A percentile compares a stretch with the other conserved stretches of the same genome.
Evolutionary conservation across 805 yeast genomes (phyloP).

Genomic region (Candida yuanshanica): DNA sequence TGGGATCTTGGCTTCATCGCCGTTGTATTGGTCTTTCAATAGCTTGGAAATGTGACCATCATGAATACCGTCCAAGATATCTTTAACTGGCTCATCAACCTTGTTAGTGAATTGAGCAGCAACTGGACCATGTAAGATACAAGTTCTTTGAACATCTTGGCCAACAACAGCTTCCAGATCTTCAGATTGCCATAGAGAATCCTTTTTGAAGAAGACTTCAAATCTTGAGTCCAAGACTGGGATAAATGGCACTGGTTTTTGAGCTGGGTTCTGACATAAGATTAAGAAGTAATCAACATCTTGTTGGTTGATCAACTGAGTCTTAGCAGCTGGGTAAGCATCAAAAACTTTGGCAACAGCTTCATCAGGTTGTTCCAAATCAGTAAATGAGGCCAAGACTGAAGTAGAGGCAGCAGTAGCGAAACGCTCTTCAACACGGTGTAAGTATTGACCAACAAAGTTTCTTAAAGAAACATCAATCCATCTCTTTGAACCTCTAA

Average conservation of each 20-base stretch:
- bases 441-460: constrained; percentile 78
- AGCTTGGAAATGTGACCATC: constrained; percentile 78
- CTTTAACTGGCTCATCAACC: constrained; percentile 90
- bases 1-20: constrained; percentile 72
- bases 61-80: constrained; percentile 82
- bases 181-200: constrained; percentile 98
- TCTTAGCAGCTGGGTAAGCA: constrained; percentile 67
- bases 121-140: constrained; percentile 98
- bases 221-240: constrained; percentile 93
- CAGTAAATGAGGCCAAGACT: constrained; percentile 65
- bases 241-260: constrained; percentile 97
- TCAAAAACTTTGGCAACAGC: constrained; percentile 55
- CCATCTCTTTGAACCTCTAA: constrained; percentile 76
- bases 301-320: constrained; percentile 88
- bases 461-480: constrained; percentile 81
- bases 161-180: constrained; percentile 93
- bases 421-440: constrained; percentile 97
- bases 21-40: constrained; percentile 62
- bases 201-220: constrained; percentile 96
- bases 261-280: constrained; percentile 74
- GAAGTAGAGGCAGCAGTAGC: constrained; percentile 53
- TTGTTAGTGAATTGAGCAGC: constrained; percentile 87
- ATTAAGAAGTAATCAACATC: constrained; percentile 90
- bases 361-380: constrained; percentile 61
- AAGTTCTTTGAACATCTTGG: constrained; percentile 97